Evolutionary conservation across 1,284 basidiomycete species (phyloP).

Genomic region (Ceraceosorus guamensis): DNA sequence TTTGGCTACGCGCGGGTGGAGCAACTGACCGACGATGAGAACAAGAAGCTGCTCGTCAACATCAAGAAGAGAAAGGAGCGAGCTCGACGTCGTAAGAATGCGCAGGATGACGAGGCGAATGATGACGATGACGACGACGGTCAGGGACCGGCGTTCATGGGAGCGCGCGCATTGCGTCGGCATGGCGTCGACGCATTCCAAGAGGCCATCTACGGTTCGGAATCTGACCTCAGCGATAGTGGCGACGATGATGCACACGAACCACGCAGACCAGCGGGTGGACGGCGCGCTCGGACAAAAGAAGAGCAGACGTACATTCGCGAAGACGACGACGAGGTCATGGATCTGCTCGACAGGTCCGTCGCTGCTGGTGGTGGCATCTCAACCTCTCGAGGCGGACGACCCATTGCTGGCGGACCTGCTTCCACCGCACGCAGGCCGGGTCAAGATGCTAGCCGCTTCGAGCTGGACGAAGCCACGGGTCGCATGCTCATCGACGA

Average conservation of each 20-base stretch:
- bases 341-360: slow-evolving; percentile 79
- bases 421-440: slow-evolving; percentile 50
- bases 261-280: neutral
- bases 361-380: slow-evolving; percentile 18
- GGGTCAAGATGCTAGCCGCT: slow-evolving; percentile 74
- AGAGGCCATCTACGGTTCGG: slow-evolving; percentile 46
- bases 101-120: slow-evolving; percentile 2
- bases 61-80: slow-evolving; percentile 87
- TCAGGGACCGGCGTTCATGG: slow-evolving; percentile 1
- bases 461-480: slow-evolving; percentile 75
- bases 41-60: slow-evolving; percentile 72
- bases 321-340: slow-evolving; percentile 84
- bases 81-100: slow-evolving; percentile 59
- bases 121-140: slow-evolving; percentile 21
- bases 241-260: slow-evolving; percentile 23
- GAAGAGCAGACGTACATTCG: slow-evolving; percentile 58
- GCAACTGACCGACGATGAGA: slow-evolving; percentile 58
- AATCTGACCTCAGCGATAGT: slow-evolving; percentile 32
- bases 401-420: neutral
- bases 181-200: slow-evolving; percentile 37
- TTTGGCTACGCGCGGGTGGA: slow-evolving; percentile 79
- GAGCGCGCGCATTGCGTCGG: slow-evolving; percentile 5
- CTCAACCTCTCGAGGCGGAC: slow-evolving; percentile 10
- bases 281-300: slow-evolving; percentile 29
- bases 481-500: slow-evolving; percentile 84